Percentiles rank a stretch among this genome's conserved stretches.
These are phyloP conservation scores for Populus hybrid DNA, from an alignment of 441 rosid species.

Conservation along the genomic window DNA sequence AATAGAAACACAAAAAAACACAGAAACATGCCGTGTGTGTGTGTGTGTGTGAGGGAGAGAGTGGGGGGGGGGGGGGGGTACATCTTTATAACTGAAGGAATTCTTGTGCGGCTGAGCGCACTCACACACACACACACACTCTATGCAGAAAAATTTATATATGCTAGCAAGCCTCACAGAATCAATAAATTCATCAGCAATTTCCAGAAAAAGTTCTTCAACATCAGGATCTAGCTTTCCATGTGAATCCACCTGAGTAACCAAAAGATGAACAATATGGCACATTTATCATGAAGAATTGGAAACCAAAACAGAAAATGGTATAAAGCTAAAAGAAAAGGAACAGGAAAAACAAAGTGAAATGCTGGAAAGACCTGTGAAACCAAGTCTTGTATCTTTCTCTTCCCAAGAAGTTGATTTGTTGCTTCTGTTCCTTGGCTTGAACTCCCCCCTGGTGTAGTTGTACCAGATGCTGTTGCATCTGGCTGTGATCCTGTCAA, in stretches of 20 bases:
- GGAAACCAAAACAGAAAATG: constrained; percentile 4
- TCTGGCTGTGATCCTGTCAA: constrained; percentile 98
- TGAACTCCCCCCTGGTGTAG: constrained; percentile 95
- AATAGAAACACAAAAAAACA: not conserved
- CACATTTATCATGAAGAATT: constrained; percentile 6
- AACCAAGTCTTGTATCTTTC: constrained; percentile 96
- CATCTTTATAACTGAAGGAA: not conserved
- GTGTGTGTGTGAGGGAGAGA: not conserved
- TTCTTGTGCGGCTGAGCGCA: not conserved
- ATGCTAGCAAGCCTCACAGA: constrained; percentile 58
- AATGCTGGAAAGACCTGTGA: constrained; percentile 63
- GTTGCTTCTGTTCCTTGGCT: constrained; percentile 99
- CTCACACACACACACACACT: not conserved
- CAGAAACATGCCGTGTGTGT: not conserved
- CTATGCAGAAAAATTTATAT: not conserved
- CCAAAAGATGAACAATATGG: constrained; percentile 1
- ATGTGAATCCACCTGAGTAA: constrained; percentile 70
- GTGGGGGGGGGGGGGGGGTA: not conserved
- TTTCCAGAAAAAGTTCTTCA: constrained; percentile 91
- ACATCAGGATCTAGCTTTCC: constrained; percentile 82
- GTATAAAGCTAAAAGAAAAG: constrained; percentile 7
- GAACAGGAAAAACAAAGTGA: not conserved
- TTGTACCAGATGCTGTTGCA: constrained; percentile 92
- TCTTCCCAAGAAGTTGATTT: constrained; percentile 94
- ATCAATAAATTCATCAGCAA: constrained; percentile 93